A percentile compares a stretch with the other conserved stretches of the same genome.
Evolutionary conservation across 305 asterid genomes (phyloP).

Genomic region (Striga hermonthica): DNA sequence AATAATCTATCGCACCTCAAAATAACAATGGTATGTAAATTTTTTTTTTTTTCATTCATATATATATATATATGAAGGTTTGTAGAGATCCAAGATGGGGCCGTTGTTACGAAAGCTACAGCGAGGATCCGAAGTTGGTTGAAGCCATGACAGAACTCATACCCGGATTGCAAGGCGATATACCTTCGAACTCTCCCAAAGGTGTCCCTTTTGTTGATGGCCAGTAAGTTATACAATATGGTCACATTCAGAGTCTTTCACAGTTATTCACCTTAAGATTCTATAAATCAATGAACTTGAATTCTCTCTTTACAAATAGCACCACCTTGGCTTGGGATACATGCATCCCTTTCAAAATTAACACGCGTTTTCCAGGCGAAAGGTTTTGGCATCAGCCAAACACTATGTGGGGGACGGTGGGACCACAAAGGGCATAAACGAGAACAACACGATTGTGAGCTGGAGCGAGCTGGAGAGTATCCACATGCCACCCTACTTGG

Average conservation of each 20-base stretch:
- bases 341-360: no score
- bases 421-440: conserved; percentile 65
- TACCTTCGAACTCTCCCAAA: neutral
- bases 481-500: conserved; percentile 44
- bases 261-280: no score
- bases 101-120: neutral
- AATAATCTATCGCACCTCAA: no score
- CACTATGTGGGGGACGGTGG: conserved; percentile 80
- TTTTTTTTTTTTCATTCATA: no score
- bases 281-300: no score
- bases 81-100: conserved; percentile 17
- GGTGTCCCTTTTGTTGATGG: neutral
- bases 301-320: no score
- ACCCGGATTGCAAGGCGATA: conserved; percentile 1
- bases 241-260: no score
- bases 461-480: conserved; percentile 41
- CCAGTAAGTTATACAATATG: neutral
- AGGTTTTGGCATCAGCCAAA: conserved; percentile 60
- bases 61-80: neutral
- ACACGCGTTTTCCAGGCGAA: conserved; percentile 17
- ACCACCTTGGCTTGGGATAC: no score
- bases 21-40: no score
- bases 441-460: conserved; percentile 51
- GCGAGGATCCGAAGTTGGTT: neutral
- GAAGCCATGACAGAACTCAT: neutral